phyloP scores from a whole-genome alignment of 2,329 filamentous ascomycete species.

The Dothideomycetidae sp. region DNA sequence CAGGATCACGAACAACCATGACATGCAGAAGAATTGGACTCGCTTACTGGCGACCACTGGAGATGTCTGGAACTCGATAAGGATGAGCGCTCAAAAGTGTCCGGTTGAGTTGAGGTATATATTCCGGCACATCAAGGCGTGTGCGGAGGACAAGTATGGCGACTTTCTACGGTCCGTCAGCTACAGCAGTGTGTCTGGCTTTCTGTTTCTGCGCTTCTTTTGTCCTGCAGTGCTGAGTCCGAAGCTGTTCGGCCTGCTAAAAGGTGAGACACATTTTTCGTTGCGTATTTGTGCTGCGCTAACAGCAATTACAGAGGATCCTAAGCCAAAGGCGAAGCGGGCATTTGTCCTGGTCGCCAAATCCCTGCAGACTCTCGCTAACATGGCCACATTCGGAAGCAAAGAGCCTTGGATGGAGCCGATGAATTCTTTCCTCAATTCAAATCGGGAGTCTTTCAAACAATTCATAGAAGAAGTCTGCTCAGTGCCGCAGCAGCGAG shows the following conservation, averaged over 20 bases:
- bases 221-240: slow-evolving; percentile 93
- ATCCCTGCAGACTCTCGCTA: slow-evolving; percentile 77
- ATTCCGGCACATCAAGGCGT: slow-evolving; percentile 80
- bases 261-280: slow-evolving; percentile 40
- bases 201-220: slow-evolving; percentile 87
- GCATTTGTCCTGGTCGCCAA: slow-evolving; percentile 89
- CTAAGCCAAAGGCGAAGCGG: slow-evolving; percentile 66
- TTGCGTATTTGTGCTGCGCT: background rate
- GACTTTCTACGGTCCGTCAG: slow-evolving; percentile 79
- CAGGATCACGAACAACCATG: slow-evolving; percentile 50
- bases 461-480: slow-evolving; percentile 78
- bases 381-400: slow-evolving; percentile 79
- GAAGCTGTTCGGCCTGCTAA: slow-evolving; percentile 77
- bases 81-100: slow-evolving; percentile 56
- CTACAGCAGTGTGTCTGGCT: slow-evolving; percentile 90
- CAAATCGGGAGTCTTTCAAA: slow-evolving; percentile 67
- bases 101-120: slow-evolving; percentile 72
- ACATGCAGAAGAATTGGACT: slow-evolving; percentile 72
- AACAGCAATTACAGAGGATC: slow-evolving; percentile 67
- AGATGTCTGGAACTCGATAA: slow-evolving; percentile 74
- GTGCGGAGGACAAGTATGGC: slow-evolving; percentile 87
- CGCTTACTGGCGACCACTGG: slow-evolving; percentile 62
- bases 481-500: slow-evolving; percentile 44
- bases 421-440: slow-evolving; percentile 77
- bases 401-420: slow-evolving; percentile 99